phyloP scores from a whole-genome alignment of 148 eudicot species.

The Camellia japonica region DNA sequence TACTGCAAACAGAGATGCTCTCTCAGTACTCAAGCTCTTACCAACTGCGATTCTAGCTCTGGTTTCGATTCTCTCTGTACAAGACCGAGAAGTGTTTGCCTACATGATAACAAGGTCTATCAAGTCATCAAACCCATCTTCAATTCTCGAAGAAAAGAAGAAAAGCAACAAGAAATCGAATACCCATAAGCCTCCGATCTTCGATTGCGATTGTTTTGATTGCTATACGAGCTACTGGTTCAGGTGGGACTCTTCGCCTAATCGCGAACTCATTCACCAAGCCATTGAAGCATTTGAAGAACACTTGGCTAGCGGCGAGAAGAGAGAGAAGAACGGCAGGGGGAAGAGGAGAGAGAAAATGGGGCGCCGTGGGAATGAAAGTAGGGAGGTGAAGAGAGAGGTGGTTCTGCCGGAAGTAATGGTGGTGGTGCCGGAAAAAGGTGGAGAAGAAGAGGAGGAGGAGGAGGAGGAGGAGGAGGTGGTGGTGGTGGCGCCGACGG shows the following conservation, averaged over 20 bases:
- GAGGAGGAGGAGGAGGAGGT: conserved; percentile 2
- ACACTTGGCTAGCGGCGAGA: conserved; percentile 26
- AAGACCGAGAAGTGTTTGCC: conserved; percentile 62
- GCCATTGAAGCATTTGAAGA: conserved; percentile 80
- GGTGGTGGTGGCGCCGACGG: not conserved
- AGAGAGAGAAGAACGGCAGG: too few relatives aligned
- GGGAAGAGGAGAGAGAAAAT: conserved; percentile 24
- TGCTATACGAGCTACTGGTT: conserved; percentile 71
- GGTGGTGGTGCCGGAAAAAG: not conserved
- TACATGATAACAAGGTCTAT: conserved; percentile 63
- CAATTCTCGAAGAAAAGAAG: conserved; percentile 13
- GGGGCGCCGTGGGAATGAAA: conserved; percentile 23
- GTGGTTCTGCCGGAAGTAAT: too few relatives aligned
- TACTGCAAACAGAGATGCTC: conserved; percentile 12
- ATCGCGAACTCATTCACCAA: conserved; percentile 65
- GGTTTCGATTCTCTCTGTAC: conserved; percentile 45
- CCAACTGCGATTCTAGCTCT: conserved; percentile 57
- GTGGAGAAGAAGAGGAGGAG: not conserved
- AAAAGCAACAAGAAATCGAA: conserved; percentile 8
- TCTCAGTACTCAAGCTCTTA: conserved; percentile 43
- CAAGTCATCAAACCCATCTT: conserved; percentile 26
- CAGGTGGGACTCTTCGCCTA: conserved; percentile 65
- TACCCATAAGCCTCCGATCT: conserved; percentile 37
- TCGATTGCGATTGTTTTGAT: conserved; percentile 65
- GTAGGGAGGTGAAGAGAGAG: too few relatives aligned